A percentile compares a stretch with the other conserved stretches of the same genome.
phyloP scores from a whole-genome alignment of 768 basidiomycete genomes.

The Tylopilus intermedius region DNA sequence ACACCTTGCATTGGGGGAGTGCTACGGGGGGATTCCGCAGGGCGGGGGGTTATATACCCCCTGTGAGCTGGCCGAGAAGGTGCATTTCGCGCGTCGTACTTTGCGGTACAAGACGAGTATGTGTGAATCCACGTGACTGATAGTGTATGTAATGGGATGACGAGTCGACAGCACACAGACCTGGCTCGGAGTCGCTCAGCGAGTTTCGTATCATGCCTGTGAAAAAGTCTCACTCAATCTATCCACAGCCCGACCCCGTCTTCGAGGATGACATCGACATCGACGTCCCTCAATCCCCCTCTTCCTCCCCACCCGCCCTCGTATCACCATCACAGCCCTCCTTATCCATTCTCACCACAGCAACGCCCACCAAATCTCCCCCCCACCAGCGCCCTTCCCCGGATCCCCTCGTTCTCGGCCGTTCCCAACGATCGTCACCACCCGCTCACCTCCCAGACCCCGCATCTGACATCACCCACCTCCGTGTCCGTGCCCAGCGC shows the following conservation, averaged over 20 bases:
- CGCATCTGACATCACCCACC: slow-evolving; percentile 66
- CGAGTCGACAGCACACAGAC: slow-evolving; percentile 10
- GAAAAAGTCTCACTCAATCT: slow-evolving; percentile 15
- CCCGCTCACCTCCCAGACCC: slow-evolving; percentile 42
- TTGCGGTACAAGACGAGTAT: background rate
- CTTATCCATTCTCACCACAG: slow-evolving; percentile 14
- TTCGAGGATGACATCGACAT: slow-evolving; percentile 37
- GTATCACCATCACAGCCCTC: slow-evolving; percentile 7
- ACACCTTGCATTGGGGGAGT: slow-evolving; percentile 1
- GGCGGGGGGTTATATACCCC: background rate
- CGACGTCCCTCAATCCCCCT: slow-evolving; percentile 11
- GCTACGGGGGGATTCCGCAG: background rate
- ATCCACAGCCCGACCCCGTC: slow-evolving; percentile 19
- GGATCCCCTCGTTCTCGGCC: slow-evolving; percentile 6
- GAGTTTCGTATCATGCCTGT: slow-evolving; percentile 24
- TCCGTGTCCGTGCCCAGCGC: slow-evolving; percentile 66
- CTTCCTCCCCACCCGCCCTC: background rate
- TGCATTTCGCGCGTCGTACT: background rate
- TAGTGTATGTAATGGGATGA: slow-evolving; percentile 3
- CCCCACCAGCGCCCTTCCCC: slow-evolving; percentile 20
- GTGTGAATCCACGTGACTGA: slow-evolving; percentile 15
- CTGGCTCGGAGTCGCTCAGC: slow-evolving; percentile 2
- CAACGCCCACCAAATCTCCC: slow-evolving; percentile 7
- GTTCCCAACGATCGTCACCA: slow-evolving; percentile 6
- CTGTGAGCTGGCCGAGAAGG: background rate